Evolutionary conservation across 192 early-diverging fungal species (phyloP), one percentile per base, ranked within the genome.

Genomic region (Endogone sp.): DNA sequence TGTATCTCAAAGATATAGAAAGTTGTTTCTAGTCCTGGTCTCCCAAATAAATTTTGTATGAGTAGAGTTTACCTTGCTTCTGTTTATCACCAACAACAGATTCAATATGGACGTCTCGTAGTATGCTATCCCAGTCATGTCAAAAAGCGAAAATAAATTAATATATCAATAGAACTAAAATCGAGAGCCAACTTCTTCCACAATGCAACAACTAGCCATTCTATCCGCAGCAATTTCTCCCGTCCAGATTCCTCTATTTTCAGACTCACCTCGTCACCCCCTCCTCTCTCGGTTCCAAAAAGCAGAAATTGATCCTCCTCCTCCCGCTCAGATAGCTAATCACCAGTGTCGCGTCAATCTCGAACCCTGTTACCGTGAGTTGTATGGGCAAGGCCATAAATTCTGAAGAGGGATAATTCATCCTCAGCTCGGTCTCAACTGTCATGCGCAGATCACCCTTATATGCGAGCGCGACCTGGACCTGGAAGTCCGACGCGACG

Each of bases 371-470:
- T 13, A 94, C 84, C 21, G 79, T 76, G 29, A 94, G 66, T 10
- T 84, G 82, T 22, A 94, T 88, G 0, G 92, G 92, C 16, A 94
- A 65, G 16, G 84, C 86, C 79, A 89, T 81, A 73, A 94, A 93
- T 62, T 86, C 84, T 64, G 85, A 71, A 8, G 87, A 88, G 9
- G 91, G 89, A 73, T 94, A 91, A 72, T 93, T 91, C 71, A 94
- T 85, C 22, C 86, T 77, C 25, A 94, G 63, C 69, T 89, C 87
- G 1, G 90, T 93, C 20, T 79, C 60, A 2, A 94, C 68, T 16
- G 86, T 84, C 74, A 92, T 82, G 3, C 80, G 78, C 88, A 94
- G 90, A 65, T 91, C 82, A 23, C 92, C 91, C 49, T 84, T 81
- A 65, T 94, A 94, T n/a, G 80, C 67, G 1, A 92, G 76, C 20